Percentiles rank a stretch among this genome's conserved stretches.
These are phyloP conservation scores for Pseudozyma hubeiensis DNA, from an alignment of 1,284 basidiomycete species.

Conservation along the genomic window DNA sequence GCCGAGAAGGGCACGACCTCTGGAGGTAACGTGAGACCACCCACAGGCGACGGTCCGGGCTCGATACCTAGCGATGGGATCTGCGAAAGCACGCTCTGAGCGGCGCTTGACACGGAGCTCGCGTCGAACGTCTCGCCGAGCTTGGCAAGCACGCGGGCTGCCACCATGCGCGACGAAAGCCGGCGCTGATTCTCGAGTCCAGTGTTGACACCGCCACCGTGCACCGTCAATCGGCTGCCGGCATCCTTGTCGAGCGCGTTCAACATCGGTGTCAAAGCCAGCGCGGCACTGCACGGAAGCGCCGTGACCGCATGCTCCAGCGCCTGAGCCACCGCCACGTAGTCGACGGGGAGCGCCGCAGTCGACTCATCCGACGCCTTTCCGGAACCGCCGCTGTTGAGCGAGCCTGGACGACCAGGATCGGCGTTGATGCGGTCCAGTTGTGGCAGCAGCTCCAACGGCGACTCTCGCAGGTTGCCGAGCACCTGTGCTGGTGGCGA, in stretches of 20 bases:
- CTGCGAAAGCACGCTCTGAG: slow-evolving; percentile 37
- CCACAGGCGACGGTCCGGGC: slow-evolving; percentile 42
- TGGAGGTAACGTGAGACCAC: slow-evolving; percentile 39
- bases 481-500: slow-evolving; percentile 31
- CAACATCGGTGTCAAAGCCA: slow-evolving; percentile 87
- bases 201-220: slow-evolving; percentile 37
- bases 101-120: slow-evolving; percentile 21
- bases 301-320: slow-evolving; percentile 78
- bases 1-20: slow-evolving; percentile 50
- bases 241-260: slow-evolving; percentile 78
- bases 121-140: slow-evolving; percentile 80
- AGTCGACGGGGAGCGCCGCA: slow-evolving; percentile 76
- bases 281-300: slow-evolving; percentile 78
- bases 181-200: slow-evolving; percentile 70
- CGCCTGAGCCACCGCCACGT: slow-evolving; percentile 78
- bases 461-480: slow-evolving; percentile 48
- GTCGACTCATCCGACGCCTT: slow-evolving; percentile 30
- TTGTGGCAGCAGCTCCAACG: slow-evolving; percentile 70
- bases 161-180: slow-evolving; percentile 76
- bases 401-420: slow-evolving; percentile 41
- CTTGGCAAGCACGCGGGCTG: slow-evolving; percentile 76
- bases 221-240: slow-evolving; percentile 69
- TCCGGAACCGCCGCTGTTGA: slow-evolving; percentile 17
- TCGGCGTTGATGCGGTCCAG: slow-evolving; percentile 72
- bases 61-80: slow-evolving; percentile 46